Evolutionary conservation across 768 basidiomycete genomes (phyloP).

Genomic region (Kwoniella pini): DNA sequence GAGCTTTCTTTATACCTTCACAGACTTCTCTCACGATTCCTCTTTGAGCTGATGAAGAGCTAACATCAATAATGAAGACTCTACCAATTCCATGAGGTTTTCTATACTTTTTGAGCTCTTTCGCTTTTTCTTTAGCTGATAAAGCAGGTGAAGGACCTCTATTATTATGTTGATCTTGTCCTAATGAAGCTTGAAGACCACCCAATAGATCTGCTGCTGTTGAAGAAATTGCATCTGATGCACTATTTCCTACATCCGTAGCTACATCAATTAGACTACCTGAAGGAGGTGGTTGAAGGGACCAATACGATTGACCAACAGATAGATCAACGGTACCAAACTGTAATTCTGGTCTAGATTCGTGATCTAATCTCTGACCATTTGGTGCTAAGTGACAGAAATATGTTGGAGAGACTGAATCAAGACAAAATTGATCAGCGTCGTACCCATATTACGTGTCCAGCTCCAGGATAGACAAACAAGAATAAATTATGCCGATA

Average conservation of each 20-base stretch:
- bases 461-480: too few species aligned
- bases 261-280: conserved; percentile 51
- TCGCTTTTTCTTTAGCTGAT: conserved; percentile 32
- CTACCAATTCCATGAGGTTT: conserved; percentile 64
- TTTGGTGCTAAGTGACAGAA: conserved; percentile 80
- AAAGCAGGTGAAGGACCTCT: conserved; percentile 35
- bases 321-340: conserved; percentile 89
- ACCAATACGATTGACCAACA: conserved; percentile 84
- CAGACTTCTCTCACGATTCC: conserved; percentile 74
- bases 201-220: conserved; percentile 45
- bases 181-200: conserved; percentile 42
- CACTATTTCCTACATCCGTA: conserved; percentile 57
- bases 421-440: too few species aligned
- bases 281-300: conserved; percentile 55
- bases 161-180: conserved; percentile 22
- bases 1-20: conserved; percentile 62
- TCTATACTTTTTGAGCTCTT: conserved; percentile 34
- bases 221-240: conserved; percentile 44
- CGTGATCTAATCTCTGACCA: conserved; percentile 74
- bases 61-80: conserved; percentile 87
- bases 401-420: conserved; percentile 72
- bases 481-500: too few species aligned
- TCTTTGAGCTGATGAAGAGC: conserved; percentile 65
- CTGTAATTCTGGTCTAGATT: conserved; percentile 78
- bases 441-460: too few species aligned